phyloP scores from a whole-genome alignment of 2,329 filamentous ascomycete species.

The Hypoxylon sp. region DNA sequence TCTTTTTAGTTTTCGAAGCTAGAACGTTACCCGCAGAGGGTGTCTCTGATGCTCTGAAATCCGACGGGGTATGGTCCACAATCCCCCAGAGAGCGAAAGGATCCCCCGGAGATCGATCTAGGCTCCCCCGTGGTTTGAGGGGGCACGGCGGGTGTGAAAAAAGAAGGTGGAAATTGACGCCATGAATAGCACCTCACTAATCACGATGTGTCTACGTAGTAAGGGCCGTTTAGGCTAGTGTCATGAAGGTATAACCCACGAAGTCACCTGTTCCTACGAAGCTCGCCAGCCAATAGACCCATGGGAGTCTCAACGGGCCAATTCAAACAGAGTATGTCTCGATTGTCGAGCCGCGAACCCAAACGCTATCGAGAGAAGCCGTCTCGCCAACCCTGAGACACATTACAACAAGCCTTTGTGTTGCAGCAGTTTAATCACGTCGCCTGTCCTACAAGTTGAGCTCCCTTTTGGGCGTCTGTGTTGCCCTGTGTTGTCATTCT shows the following conservation, averaged over 20 bases:
- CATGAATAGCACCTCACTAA: slow-evolving; percentile 21
- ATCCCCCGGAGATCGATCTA: slow-evolving; percentile 27
- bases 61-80: slow-evolving; percentile 10
- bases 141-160: slow-evolving; percentile 15
- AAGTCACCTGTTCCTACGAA: slow-evolving; percentile 10
- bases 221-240: slow-evolving; percentile 6
- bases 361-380: slow-evolving; percentile 23
- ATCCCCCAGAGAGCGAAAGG: background rate
- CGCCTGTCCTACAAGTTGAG: slow-evolving; percentile 30
- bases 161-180: slow-evolving; percentile 9
- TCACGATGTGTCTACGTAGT: background rate
- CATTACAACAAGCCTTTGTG: slow-evolving; percentile 38
- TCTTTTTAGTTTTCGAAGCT: background rate
- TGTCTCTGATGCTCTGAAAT: slow-evolving; percentile 3
- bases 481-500: slow-evolving; percentile 33
- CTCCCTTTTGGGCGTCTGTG: slow-evolving; percentile 36
- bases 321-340: slow-evolving; percentile 37
- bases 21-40: background rate
- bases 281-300: background rate
- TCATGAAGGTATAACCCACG: background rate
- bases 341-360: slow-evolving; percentile 30
- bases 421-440: slow-evolving; percentile 37
- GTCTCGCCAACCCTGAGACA: slow-evolving; percentile 40
- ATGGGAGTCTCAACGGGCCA: slow-evolving; percentile 8
- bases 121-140: slow-evolving; percentile 22